Base-by-base conservation (phyloP, 2,329 filamentous ascomycete species). In the Trichocomaceae sp. region DNA sequence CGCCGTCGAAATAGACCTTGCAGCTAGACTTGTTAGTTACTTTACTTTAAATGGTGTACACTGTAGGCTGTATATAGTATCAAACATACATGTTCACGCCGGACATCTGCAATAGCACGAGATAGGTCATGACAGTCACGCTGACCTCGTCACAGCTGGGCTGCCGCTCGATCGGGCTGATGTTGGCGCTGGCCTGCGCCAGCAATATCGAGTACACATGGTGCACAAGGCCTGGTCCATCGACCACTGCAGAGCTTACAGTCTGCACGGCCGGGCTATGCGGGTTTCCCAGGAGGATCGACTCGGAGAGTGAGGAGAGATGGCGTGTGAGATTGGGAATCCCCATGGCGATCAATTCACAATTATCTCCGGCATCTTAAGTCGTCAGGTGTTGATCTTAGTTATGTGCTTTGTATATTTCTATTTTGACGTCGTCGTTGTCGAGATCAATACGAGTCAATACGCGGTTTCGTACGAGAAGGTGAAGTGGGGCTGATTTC, bases 1-100 rank as follows among this genome's bases (percentile, higher is more conserved):
- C 85, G 13, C 90, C 90, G 68, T 97, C 92, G 63, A 97, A 96
- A 67, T 86, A 90, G 52, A 96, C 87, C 47, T 79, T 82, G 56
- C 81, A 73, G 61, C 84, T 88, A 61, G 13, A 31, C 13, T 17
- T n/a, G n/a, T 26, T 23, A n/a, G n/a, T n/a, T n/a, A n/a, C n/a
- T n/a, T n/a, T n/a, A 13, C 20, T 29, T 26, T 19, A 15, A 13
- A 47, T 3, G 44, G 23, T 3, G 45, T n/a, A 26, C 9, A 19
- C 5, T 47, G 13, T 15, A 15, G n/a, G n/a, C n/a, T 35, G 15
- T 13, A 35, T 47, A 29, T 29, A 8, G 33, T 51, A 22, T 31
- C 23, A n/a, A 33, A 44, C 73, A 71, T 76, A 92, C 88, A 93
- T 78, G 46, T 72, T 72, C 49, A 87, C 78, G 52, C 80, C 77